A percentile compares a stretch with the other conserved stretches of the same genome.
These are phyloP conservation scores for Vachellia pachyceras DNA, from an alignment of 306 rosid genomes.

Conservation along the genomic window DNA sequence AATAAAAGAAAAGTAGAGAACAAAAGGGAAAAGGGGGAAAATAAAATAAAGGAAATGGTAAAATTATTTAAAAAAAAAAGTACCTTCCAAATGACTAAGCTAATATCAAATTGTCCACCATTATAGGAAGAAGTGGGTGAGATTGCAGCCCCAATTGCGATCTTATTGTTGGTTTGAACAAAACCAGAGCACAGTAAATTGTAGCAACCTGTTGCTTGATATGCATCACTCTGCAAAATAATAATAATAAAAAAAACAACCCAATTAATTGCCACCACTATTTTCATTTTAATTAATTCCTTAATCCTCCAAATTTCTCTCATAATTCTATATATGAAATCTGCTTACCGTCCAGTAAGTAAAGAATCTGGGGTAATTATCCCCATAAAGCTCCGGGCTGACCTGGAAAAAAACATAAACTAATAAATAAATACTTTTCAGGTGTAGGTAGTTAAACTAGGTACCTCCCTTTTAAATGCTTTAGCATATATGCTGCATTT, in stretches of 20 bases:
- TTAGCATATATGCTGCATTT: slow-evolving; percentile 26
- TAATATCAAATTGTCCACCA: slow-evolving; percentile 90
- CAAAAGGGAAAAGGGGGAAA: background rate
- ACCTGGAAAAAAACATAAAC: slow-evolving; percentile 56
- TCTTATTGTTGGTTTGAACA: slow-evolving; percentile 85
- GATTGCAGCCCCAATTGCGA: slow-evolving; percentile 96
- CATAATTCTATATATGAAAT: slow-evolving; percentile 14
- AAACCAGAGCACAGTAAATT: slow-evolving; percentile 92
- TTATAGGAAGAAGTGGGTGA: slow-evolving; percentile 83
- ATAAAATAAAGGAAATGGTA: background rate
- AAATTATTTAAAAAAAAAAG: background rate
- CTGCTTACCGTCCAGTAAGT: slow-evolving; percentile 95
- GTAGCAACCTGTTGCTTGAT: slow-evolving; percentile 97
- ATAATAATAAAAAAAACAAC: no score
- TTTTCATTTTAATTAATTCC: background rate
- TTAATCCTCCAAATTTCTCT: background rate
- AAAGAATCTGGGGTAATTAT: slow-evolving; percentile 88
- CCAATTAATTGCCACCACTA: background rate
- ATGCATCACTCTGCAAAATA: slow-evolving; percentile 77
- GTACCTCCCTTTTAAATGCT: slow-evolving; percentile 46
- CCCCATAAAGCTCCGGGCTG: slow-evolving; percentile 97
- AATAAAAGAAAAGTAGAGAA: background rate
- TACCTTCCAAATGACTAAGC: slow-evolving; percentile 96
- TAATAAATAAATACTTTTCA: background rate
- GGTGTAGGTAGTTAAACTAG: slow-evolving; percentile 63